Percentiles rank a stretch among this genome's conserved stretches.
Evolutionary conservation across 2,329 filamentous ascomycete species (phyloP).

Genomic region (Cladorrhinum sp.): DNA sequence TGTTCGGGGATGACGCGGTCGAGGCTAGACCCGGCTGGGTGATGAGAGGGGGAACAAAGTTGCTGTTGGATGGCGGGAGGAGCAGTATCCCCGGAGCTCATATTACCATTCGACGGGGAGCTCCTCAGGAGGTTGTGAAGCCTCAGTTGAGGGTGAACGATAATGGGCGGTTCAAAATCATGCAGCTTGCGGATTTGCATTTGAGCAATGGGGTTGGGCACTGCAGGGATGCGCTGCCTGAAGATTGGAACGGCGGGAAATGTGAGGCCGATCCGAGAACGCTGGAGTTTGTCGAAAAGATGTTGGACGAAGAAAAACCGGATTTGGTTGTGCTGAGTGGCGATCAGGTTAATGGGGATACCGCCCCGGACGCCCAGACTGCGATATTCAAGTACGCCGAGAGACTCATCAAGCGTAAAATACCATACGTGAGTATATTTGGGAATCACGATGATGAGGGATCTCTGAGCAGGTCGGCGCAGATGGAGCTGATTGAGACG

Average conservation of each 20-base stretch:
- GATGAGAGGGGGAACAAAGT: constrained; percentile 63
- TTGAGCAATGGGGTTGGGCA: constrained; percentile 82
- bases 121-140: constrained; percentile 60
- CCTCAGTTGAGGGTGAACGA: constrained; percentile 75
- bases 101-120: constrained; percentile 74
- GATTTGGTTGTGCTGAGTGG: constrained; percentile 89
- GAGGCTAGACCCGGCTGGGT: constrained; percentile 86
- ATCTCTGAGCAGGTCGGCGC: constrained; percentile 68
- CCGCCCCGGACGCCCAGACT: constrained; percentile 84
- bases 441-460: constrained; percentile 97
- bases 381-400: constrained; percentile 92
- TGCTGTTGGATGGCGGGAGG: constrained; percentile 65
- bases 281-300: constrained; percentile 77
- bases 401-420: constrained; percentile 78
- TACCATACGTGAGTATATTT: constrained; percentile 90
- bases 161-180: constrained; percentile 93
- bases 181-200: constrained; percentile 94
- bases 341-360: constrained; percentile 94
- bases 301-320: constrained; percentile 90
- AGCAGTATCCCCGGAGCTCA: constrained; percentile 68
- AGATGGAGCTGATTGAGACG: constrained; percentile 83
- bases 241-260: constrained; percentile 65
- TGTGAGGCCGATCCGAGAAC: constrained; percentile 93
- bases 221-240: constrained; percentile 84
- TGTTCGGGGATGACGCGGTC: constrained; percentile 87